These are phyloP conservation scores for Neofusicoccum umdonicola DNA, from an alignment of 2,329 filamentous ascomycete genomes.

Conservation along the genomic window DNA sequence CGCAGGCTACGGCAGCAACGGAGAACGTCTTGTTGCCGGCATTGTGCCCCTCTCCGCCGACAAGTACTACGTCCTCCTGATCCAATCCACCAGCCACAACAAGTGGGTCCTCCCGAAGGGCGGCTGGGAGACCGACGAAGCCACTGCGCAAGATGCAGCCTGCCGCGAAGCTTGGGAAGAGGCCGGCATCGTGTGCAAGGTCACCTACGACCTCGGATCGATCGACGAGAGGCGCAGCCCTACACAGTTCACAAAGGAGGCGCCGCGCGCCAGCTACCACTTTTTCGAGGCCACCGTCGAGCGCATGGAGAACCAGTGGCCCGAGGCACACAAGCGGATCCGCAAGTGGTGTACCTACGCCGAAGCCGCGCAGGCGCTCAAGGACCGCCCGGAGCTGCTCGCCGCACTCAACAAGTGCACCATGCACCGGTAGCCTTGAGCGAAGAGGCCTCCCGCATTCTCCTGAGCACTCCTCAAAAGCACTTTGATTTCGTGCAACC, in stretches of 20 bases:
- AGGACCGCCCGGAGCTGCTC: constrained; percentile 77
- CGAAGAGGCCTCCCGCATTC: not conserved
- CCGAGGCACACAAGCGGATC: constrained; percentile 87
- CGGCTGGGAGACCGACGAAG: constrained; percentile 95
- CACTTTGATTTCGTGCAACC: not conserved
- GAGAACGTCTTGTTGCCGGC: constrained; percentile 92
- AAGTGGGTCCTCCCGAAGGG: constrained; percentile 98
- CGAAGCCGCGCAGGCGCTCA: constrained; percentile 75
- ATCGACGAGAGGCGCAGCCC: constrained; percentile 75
- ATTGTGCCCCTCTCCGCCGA: constrained; percentile 86
- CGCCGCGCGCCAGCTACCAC: constrained; percentile 74
- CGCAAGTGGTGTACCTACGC: constrained; percentile 85
- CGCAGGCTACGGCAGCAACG: constrained; percentile 84
- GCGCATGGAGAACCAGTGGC: constrained; percentile 83
- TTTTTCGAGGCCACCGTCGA: constrained; percentile 89
- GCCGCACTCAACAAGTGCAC: constrained; percentile 83
- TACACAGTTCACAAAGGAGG: constrained; percentile 51
- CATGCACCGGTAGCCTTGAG: constrained; percentile 37
- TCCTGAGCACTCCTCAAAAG: not conserved
- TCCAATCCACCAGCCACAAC: constrained; percentile 85
- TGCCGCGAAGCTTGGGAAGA: constrained; percentile 96
- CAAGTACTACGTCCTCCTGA: constrained; percentile 84
- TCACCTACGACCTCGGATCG: constrained; percentile 80
- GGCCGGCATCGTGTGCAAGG: constrained; percentile 82
- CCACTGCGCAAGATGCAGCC: constrained; percentile 77